These are phyloP conservation scores for Ceratocystiopsis sp. DNA, from an alignment of 2,329 filamentous ascomycete species.

Conservation along the genomic window DNA sequence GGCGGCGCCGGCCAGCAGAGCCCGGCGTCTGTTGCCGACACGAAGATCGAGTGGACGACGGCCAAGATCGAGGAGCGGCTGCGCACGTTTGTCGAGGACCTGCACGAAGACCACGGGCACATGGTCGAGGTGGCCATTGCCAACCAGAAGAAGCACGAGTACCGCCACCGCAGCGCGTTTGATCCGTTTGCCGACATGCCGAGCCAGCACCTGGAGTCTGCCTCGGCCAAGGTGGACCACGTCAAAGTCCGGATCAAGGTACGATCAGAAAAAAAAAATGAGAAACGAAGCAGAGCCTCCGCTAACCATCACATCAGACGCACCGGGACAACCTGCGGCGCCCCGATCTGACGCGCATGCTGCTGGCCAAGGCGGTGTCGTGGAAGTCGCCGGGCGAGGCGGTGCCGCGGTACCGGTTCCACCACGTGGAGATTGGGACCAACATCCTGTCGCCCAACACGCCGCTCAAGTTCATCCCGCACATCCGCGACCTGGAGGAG, in stretches of 20 bases:
- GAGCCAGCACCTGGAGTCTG: conserved; percentile 15
- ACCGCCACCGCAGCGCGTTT: conserved; percentile 4
- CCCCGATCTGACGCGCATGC: conserved; percentile 1
- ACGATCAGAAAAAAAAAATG: not conserved
- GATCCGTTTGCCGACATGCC: conserved; percentile 32
- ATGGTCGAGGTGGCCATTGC: conserved; percentile 28
- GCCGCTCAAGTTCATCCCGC: conserved; percentile 42
- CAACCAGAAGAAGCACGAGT: conserved; percentile 11
- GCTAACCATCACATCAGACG: conserved; percentile 1
- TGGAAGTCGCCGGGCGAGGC: conserved; percentile 32
- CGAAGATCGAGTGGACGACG: conserved; percentile 23
- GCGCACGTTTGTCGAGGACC: conserved; percentile 22
- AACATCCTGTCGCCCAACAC: conserved; percentile 44
- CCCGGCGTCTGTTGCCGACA: not conserved
- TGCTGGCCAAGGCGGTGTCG: conserved; percentile 18
- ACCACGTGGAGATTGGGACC: conserved; percentile 41
- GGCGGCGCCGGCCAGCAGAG: no score
- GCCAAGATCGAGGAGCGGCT: conserved; percentile 26
- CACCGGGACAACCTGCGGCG: conserved; percentile 7
- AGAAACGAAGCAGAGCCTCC: not conserved
- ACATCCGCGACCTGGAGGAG: conserved; percentile 37
- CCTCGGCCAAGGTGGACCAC: conserved; percentile 18
- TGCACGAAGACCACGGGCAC: conserved; percentile 27
- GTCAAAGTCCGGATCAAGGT: conserved; percentile 33
- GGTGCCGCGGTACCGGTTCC: conserved; percentile 42